These are phyloP conservation scores for Gamsiella multidivaricata DNA, from an alignment of 192 early-diverging fungal genomes.

Conservation along the genomic window DNA sequence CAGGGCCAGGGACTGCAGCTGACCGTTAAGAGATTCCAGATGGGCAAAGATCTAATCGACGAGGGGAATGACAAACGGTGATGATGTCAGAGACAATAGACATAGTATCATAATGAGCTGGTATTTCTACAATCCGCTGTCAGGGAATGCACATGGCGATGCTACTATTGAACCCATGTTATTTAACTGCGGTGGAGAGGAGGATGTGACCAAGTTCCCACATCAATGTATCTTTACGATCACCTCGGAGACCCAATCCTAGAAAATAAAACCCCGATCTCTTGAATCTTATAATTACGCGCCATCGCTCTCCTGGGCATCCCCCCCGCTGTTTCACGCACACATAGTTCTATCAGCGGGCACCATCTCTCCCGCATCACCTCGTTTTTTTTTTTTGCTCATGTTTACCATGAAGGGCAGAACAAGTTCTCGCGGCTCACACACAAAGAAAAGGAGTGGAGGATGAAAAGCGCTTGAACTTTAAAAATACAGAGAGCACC, in stretches of 20 bases:
- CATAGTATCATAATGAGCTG: background rate
- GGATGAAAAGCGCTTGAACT: conserved; percentile 6
- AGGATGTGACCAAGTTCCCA: no score
- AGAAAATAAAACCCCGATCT: no score
- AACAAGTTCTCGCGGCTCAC: background rate
- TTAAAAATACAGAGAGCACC: no score
- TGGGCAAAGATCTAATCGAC: conserved; percentile 35
- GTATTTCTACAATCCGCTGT: no score
- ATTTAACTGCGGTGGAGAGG: background rate
- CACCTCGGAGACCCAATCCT: no score
- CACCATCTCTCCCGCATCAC: background rate
- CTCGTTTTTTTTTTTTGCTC: background rate
- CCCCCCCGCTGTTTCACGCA: no score
- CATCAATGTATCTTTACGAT: no score
- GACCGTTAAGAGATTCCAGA: conserved; percentile 13
- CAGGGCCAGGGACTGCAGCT: conserved; percentile 17
- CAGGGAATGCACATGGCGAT: no score
- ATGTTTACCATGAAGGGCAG: background rate
- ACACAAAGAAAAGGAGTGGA: background rate
- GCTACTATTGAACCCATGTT: no score
- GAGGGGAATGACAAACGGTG: background rate
- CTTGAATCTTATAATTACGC: no score
- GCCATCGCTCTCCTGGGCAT: no score
- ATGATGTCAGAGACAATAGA: background rate
- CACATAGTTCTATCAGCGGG: no score